Evolutionary conservation across 2,329 filamentous ascomycete genomes (phyloP).

Genomic region (Calonectria pseudoturangicola): DNA sequence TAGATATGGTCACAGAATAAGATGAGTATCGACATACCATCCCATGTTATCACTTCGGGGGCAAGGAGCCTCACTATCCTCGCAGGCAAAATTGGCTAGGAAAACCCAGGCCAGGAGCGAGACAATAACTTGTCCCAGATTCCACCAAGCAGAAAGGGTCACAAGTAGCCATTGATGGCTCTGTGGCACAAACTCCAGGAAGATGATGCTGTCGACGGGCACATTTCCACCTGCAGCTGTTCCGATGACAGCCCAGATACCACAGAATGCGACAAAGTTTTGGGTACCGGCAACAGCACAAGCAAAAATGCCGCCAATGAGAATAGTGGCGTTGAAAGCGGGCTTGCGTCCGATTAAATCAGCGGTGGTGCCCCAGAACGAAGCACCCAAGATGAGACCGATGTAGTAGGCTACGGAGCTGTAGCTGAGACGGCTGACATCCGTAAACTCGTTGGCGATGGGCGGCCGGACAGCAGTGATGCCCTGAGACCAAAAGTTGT

Average conservation of each 20-base stretch:
- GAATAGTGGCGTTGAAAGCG: conserved; percentile 67
- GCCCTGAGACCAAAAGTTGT: conserved; percentile 64
- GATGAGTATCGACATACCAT: conserved; percentile 55
- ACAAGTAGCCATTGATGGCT: conserved; percentile 66
- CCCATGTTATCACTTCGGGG: conserved; percentile 65
- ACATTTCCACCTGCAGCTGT: conserved; percentile 66
- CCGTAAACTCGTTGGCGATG: conserved; percentile 59
- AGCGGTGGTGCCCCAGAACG: conserved; percentile 65
- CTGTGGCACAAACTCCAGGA: conserved; percentile 67
- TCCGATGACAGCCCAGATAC: conserved; percentile 71
- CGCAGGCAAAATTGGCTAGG: conserved; percentile 61
- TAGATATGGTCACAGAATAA: not conserved
- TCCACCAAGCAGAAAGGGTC: conserved; percentile 67
- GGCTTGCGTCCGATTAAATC: conserved; percentile 65
- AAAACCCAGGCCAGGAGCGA: conserved; percentile 59
- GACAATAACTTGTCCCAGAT: conserved; percentile 67
- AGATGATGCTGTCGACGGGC: conserved; percentile 69
- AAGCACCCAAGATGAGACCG: conserved; percentile 66
- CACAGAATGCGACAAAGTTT: conserved; percentile 74
- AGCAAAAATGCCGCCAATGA: conserved; percentile 72
- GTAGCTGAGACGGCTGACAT: conserved; percentile 57
- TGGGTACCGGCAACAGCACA: conserved; percentile 74
- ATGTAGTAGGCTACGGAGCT: conserved; percentile 61
- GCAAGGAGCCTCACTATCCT: conserved; percentile 57
- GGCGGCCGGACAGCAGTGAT: conserved; percentile 59